A percentile compares a stretch with the other conserved stretches of the same genome.
Evolutionary conservation across 2,329 filamentous ascomycete genomes (phyloP).

Genomic region (Xylaria multiplex): DNA sequence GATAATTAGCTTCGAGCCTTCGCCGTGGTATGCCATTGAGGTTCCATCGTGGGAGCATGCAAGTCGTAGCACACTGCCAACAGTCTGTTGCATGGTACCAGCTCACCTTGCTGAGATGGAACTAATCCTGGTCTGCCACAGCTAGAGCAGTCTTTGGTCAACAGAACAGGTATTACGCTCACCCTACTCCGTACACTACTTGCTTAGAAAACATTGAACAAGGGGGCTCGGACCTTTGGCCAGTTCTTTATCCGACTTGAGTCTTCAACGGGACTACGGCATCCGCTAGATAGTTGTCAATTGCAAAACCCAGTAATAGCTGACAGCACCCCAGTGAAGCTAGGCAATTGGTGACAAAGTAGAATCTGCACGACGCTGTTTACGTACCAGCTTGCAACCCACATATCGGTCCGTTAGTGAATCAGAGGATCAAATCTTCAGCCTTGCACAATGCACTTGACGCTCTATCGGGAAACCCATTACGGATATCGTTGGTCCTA

Average conservation of each 20-base stretch:
- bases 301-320: not conserved
- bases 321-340: not conserved
- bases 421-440: slow-evolving; percentile 18
- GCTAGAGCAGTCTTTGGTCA: slow-evolving; percentile 4
- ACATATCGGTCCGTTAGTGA: slow-evolving; percentile 13
- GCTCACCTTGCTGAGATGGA: slow-evolving; percentile 2
- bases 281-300: too few relatives aligned
- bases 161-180: not conserved
- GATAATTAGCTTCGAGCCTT: not conserved
- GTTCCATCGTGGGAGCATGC: slow-evolving; percentile 10
- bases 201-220: not conserved
- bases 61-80: slow-evolving; percentile 16
- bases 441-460: slow-evolving; percentile 30
- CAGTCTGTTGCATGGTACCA: slow-evolving; percentile 14
- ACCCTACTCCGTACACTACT: not conserved
- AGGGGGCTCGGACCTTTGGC: slow-evolving; percentile 5
- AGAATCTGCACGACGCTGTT: slow-evolving; percentile 8
- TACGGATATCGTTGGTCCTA: slow-evolving; percentile 13
- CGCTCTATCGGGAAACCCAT: slow-evolving; percentile 15
- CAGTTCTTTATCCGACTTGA: not conserved
- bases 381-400: not conserved
- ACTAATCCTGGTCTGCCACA: slow-evolving; percentile 6
- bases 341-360: not conserved
- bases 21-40: not conserved
- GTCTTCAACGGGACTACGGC: not conserved